Base-by-base conservation (phyloP, 768 basidiomycete genomes). In the Nevesoporus exiguus region DNA sequence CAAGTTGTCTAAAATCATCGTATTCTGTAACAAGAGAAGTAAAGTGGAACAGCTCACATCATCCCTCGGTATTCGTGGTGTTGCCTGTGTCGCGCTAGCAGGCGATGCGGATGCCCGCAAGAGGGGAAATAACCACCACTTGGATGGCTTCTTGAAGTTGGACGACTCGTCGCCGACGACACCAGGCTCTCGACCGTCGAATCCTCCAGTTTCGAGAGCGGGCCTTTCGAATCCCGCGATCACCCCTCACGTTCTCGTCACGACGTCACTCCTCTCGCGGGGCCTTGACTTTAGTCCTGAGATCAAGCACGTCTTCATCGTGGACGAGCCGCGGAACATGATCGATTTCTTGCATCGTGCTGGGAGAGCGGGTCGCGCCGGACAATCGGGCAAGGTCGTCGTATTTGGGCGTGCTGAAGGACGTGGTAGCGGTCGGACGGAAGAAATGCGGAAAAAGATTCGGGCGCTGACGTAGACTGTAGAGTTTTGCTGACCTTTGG, bases 331-430 rank as follows among this genome's bases (percentile, higher is more conserved):
- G 19, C 75, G 88, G 60, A 95, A 93, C 66, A 89, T 88, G 78
- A 80, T 95, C 36, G 94, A 97, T 69, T 95, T 96, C 67, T 68
- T 97, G 55, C 94, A 97, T 71, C 84, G 94, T 5, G 94, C 94
- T 0, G 94, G 94, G 15, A 74, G 94, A 44, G 80, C 88, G 0
- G 93, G 85, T 2, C 74, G 93, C 29, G 91, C 90, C 5, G 90
- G 90, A 0, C 68, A 78, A 64, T 66, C 70, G 25, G 90, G 88
- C 1, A 83, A 78, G 59, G 90, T 92, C 0, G 83, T 92, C 3
- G 74, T 92, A 7, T 92, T 92, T 63, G 86, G 86, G 30, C 89
- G 86, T 67, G 71, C 74, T 61, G 79, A 77, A 52, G 88, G 87
- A 1, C 74, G 88, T 21, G 86, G 87, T 2, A 80, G 83, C 48